Evolutionary conservation across 1,139 yeast species (phyloP).

Genomic region (Hanseniaspora uvarum): DNA sequence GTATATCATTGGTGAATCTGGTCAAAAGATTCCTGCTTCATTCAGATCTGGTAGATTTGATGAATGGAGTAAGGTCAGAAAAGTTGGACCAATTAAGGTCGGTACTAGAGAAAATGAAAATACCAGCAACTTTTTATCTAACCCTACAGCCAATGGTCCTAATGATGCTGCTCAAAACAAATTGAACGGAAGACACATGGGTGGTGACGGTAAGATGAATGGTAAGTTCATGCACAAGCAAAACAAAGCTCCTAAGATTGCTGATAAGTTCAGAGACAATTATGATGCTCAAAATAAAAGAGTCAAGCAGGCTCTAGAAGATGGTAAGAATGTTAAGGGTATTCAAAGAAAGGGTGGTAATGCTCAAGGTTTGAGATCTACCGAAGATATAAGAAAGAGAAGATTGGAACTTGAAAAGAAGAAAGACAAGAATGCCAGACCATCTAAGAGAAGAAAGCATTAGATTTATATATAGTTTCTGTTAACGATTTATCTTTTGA

Average conservation of each 20-base stretch:
- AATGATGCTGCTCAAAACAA: neutral
- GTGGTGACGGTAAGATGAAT: conserved; percentile 25
- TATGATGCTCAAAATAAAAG: conserved; percentile 73
- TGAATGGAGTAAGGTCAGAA: conserved; percentile 74
- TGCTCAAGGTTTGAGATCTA: conserved; percentile 42
- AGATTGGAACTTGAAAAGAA: conserved; percentile 62
- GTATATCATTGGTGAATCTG: conserved; percentile 89
- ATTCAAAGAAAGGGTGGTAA: conserved; percentile 31
- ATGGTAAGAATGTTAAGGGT: conserved; percentile 69
- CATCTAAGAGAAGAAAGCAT: conserved; percentile 39
- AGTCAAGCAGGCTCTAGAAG: conserved; percentile 68
- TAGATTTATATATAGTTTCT: neutral
- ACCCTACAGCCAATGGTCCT: conserved; percentile 25
- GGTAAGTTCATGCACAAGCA: conserved; percentile 64
- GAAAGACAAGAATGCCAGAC: conserved; percentile 80
- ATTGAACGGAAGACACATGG: conserved; percentile 23
- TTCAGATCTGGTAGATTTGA: conserved; percentile 86
- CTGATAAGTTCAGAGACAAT: conserved; percentile 84
- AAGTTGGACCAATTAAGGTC: conserved; percentile 42
- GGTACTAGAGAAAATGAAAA: conserved; percentile 44
- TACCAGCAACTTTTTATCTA: conserved; percentile 26
- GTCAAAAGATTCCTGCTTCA: conserved; percentile 85
- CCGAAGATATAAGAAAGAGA: conserved; percentile 69
- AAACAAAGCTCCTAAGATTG: conserved; percentile 71
- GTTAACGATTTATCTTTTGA: too few species aligned